These are phyloP conservation scores for Hsuehochloa calcarea DNA, from an alignment of 176 grass and related monocot species.

Conservation along the genomic window DNA sequence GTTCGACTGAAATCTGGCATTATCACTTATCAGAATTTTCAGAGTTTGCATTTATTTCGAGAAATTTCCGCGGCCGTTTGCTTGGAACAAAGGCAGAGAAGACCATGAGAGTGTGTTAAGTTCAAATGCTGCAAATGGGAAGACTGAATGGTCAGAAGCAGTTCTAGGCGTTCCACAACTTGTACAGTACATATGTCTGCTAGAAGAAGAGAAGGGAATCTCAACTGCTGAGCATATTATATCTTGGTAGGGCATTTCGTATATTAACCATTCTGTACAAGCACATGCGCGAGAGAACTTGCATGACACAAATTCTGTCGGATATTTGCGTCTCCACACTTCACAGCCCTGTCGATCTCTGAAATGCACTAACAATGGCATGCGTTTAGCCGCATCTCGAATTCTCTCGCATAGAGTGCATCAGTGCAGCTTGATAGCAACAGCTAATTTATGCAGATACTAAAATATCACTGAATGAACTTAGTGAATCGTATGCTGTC, in stretches of 20 bases:
- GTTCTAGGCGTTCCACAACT: constrained; percentile 14
- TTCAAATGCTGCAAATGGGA: constrained; percentile 1
- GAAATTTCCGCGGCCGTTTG: not conserved
- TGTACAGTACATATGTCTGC: constrained; percentile 27
- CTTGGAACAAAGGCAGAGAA: not conserved
- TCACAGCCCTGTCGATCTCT: constrained; percentile 4
- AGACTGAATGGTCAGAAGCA: constrained; percentile 14
- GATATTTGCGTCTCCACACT: constrained; percentile 23
- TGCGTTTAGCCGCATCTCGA: constrained; percentile 21
- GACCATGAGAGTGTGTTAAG: not conserved
- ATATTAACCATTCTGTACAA: constrained; percentile 23
- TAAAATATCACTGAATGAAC: not conserved
- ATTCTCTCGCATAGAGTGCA: not conserved
- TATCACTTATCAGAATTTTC: not conserved
- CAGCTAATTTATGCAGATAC: constrained; percentile 6
- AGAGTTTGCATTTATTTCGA: not conserved
- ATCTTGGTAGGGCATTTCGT: constrained; percentile 34
- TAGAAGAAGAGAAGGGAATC: constrained; percentile 14
- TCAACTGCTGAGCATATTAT: constrained; percentile 22
- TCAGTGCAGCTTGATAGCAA: not conserved
- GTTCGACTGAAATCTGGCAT: not conserved
- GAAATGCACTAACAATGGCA: constrained; percentile 6
- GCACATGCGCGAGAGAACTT: not conserved
- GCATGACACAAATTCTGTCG: not conserved
- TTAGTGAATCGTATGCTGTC: constrained; percentile 24